Conservation (phyloP, 2,329 filamentous ascomycete species). For the Penicillium freii region DNA sequence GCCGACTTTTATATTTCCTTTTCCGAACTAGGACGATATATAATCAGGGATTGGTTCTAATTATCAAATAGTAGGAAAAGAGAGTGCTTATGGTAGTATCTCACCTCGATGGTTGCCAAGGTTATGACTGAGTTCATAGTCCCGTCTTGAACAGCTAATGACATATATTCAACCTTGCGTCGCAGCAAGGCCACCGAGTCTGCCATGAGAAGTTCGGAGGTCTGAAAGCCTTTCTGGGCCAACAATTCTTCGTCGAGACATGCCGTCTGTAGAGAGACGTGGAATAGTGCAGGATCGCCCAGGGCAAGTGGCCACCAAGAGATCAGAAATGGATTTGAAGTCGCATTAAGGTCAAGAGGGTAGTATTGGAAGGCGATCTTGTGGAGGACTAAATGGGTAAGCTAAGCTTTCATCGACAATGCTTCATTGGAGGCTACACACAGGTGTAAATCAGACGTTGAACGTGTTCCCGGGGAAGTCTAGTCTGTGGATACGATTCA, state of each 20-base stretch:
- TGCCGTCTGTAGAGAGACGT: slow-evolving; percentile 60
- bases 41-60: slow-evolving; percentile 3
- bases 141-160: slow-evolving; percentile 52
- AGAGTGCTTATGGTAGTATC: slow-evolving; percentile 5
- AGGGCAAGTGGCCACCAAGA: slow-evolving; percentile 62
- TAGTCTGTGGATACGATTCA: slow-evolving; percentile 55
- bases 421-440: slow-evolving; percentile 33
- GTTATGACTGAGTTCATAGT: slow-evolving; percentile 60
- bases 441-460: slow-evolving; percentile 58
- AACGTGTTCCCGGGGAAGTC: slow-evolving; percentile 51
- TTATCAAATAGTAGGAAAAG: neutral
- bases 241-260: slow-evolving; percentile 55
- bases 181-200: slow-evolving; percentile 56
- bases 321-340: slow-evolving; percentile 57
- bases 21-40: slow-evolving; percentile 48
- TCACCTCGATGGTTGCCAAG: slow-evolving; percentile 57
- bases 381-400: slow-evolving; percentile 48
- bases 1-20: slow-evolving; percentile 49
- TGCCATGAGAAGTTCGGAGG: slow-evolving; percentile 56
- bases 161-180: slow-evolving; percentile 49
- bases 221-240: slow-evolving; percentile 53
- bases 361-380: slow-evolving; percentile 62
- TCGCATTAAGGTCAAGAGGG: slow-evolving; percentile 53
- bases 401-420: slow-evolving; percentile 8
- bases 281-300: slow-evolving; percentile 56